Evolutionary conservation across 371 early-diverging fungal species (phyloP), one percentile per base, ranked within the genome.

Genomic region (Actinomortierella wolfii): DNA sequence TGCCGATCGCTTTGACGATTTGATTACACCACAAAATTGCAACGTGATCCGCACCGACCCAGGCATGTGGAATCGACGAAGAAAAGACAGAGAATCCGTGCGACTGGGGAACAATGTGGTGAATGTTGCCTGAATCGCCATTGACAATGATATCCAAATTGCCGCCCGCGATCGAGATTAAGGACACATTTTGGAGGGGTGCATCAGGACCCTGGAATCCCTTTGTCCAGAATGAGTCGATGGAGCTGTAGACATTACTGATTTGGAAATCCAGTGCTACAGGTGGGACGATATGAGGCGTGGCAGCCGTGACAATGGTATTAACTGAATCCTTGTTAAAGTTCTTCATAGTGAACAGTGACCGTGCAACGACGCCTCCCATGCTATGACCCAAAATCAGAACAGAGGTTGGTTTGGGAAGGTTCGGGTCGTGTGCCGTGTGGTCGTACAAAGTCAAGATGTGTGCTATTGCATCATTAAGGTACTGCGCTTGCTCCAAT

Each of bases 301-400:
- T 93, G 0, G 97, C 89, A 45, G 96, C 76, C 0, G 98, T 98
- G 51, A 97, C 70, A 56, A 98, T 87, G 4, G 93, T 89, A 56
- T 89, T 86, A 50, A 97, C 88, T 0, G 91, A 83, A 2, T 91
- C 91, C 2, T 85, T 83, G 4, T 80, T 77, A 67, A 92, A 92
- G 64, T 88, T 92, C n/a, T 76, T 64, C 70, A 93, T 78, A 1
- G 86, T 86, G 54, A 94, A 83, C 64, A 92, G 82, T 6, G 90
- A 83, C 13, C 97, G 80, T 14, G 96, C 96, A 1, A 97, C 97
- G 17, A 96, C 83, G 24, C 98, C 98, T 17, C 98, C 98, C 97
- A 98, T 97, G 15, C 96, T 96, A 64, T 97, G 98, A 3, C 94
- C 96, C 39, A 98, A 78, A 18, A 98, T 77, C 8, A 94, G 76